These are phyloP conservation scores for Rhipidocladum racemiflorum DNA, from an alignment of 176 grass and related monocot genomes.

Conservation along the genomic window DNA sequence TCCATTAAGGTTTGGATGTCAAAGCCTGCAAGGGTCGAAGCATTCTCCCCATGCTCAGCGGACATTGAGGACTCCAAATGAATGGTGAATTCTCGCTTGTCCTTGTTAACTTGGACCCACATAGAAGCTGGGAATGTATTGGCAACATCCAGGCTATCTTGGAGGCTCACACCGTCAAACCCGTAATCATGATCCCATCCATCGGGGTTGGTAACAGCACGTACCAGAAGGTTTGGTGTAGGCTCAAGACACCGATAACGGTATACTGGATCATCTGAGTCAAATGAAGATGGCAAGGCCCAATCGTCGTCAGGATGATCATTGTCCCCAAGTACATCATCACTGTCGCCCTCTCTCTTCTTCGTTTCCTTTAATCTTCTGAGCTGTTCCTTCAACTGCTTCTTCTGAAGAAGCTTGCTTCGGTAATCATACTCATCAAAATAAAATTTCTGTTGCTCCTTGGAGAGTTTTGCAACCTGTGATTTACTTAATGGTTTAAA, in stretches of 20 bases:
- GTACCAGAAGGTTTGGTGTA: slow-evolving; percentile 55
- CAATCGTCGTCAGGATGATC: slow-evolving; percentile 49
- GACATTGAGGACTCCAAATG: slow-evolving; percentile 77
- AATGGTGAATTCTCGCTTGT: slow-evolving; percentile 82
- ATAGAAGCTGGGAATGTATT: slow-evolving; percentile 54
- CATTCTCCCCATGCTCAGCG: slow-evolving; percentile 65
- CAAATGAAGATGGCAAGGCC: slow-evolving; percentile 87
- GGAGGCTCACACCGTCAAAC: slow-evolving; percentile 70
- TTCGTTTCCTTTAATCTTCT: slow-evolving; percentile 63
- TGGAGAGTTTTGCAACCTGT: slow-evolving; percentile 78
- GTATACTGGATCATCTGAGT: slow-evolving; percentile 69
- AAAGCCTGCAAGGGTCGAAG: slow-evolving; percentile 67
- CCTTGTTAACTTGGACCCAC: slow-evolving; percentile 75
- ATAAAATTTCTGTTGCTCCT: slow-evolving; percentile 73
- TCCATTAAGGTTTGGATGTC: slow-evolving; percentile 70
- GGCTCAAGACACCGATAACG: slow-evolving; percentile 64
- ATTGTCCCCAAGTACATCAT: slow-evolving; percentile 36
- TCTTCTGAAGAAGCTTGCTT: slow-evolving; percentile 78
- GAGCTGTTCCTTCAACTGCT: slow-evolving; percentile 67
- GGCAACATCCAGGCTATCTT: slow-evolving; percentile 49
- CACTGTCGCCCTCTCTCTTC: slow-evolving; percentile 22
- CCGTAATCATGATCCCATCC: slow-evolving; percentile 98
- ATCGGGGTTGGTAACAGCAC: slow-evolving; percentile 59
- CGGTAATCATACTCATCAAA: slow-evolving; percentile 88
- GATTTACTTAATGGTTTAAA: slow-evolving; percentile 85